phyloP scores from a whole-genome alignment of 208 protist species.

The Leishmania arabica region DNA sequence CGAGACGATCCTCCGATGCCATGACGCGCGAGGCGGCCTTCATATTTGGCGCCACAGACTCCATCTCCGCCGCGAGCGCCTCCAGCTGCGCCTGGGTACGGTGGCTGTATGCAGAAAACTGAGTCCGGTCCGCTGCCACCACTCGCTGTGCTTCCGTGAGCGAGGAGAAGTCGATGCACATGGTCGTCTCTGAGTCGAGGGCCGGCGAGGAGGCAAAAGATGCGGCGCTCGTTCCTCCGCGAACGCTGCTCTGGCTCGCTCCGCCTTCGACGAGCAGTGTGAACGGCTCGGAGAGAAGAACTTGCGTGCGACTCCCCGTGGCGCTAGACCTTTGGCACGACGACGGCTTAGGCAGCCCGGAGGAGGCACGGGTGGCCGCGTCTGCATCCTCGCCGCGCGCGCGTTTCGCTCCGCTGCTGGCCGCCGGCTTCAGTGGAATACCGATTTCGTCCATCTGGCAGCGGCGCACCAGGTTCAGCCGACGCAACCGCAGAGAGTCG shows the following conservation, averaged over 20 bases:
- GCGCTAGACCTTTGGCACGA: not conserved
- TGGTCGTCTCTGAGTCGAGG: conserved; percentile 17
- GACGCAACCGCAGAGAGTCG: conserved; percentile 77
- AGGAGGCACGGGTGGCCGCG: not conserved
- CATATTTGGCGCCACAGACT: conserved; percentile 83
- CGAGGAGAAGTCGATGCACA: conserved; percentile 76
- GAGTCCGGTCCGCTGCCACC: conserved; percentile 40
- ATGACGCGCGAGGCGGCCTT: conserved; percentile 72
- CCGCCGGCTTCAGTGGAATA: conserved; percentile 56
- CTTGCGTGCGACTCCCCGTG: not conserved
- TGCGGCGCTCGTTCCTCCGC: not conserved
- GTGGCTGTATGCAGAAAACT: conserved; percentile 66
- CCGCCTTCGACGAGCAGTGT: conserved; percentile 22
- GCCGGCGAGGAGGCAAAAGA: not conserved
- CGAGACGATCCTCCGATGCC: conserved; percentile 74
- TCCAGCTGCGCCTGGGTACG: conserved; percentile 57
- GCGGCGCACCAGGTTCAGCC: conserved; percentile 74
- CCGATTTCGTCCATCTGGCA: conserved; percentile 89
- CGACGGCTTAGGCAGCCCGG: not conserved
- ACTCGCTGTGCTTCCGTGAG: conserved; percentile 59
- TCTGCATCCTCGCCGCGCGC: conserved; percentile 29
- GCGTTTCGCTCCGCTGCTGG: conserved; percentile 54
- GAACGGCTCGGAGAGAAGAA: conserved; percentile 71
- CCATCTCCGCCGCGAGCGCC: conserved; percentile 66
- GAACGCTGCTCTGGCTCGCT: conserved; percentile 14